Base-by-base conservation (phyloP, 495 filamentous ascomycete species). In the Penicillium arizonense region DNA sequence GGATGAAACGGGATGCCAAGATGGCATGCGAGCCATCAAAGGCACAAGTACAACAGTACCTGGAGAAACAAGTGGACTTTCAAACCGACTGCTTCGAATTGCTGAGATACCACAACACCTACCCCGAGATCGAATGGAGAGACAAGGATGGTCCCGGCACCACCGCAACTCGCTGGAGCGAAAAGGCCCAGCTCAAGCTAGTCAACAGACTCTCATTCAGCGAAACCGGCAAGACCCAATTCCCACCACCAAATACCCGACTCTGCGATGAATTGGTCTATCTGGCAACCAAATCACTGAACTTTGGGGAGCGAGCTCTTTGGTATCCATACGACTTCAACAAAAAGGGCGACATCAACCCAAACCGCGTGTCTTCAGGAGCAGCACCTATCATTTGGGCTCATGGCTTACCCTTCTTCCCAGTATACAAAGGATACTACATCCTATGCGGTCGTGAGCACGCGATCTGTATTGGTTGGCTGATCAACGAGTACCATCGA, bases 241-340 rank as follows among this genome's bases (percentile, higher is more conserved):
- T 57, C 24, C 61, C 61, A 7, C 61, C 55, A 1, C 4, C 24
- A 0, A 47, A 49, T 40, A 57, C 50, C 4, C 53, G 61, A 13
- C 61, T 63, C 1, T 52, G 53, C 18, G 63, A 63, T 43, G 61
- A 61, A n/a, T 36, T 59, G 2, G 56, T 61, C n/a, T 64, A 62
- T 26, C 57, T 67, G 12, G 56, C 55, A 1, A 65, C 52, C 14
- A 62, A 65, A 26, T 45, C 37, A 32, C 13, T 57, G 5, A 33
- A 30, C 3, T 12, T 16, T 13, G 40, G 5, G 3, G 38, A 35
- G 0, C 47, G 56, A 10, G 48, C 20, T 6, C 18, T 23, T 1
- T 6, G 47, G 3, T 63, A 57, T 13, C 61, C 61, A 3, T 63
- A 63, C 21, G 61, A 59, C 33, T 61, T 64, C 41, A 21, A 44